Percentiles rank a stretch among this genome's conserved stretches.
Conservation (phyloP, 352 stramenopile genomes). For the Phytophthora rubi region DNA sequence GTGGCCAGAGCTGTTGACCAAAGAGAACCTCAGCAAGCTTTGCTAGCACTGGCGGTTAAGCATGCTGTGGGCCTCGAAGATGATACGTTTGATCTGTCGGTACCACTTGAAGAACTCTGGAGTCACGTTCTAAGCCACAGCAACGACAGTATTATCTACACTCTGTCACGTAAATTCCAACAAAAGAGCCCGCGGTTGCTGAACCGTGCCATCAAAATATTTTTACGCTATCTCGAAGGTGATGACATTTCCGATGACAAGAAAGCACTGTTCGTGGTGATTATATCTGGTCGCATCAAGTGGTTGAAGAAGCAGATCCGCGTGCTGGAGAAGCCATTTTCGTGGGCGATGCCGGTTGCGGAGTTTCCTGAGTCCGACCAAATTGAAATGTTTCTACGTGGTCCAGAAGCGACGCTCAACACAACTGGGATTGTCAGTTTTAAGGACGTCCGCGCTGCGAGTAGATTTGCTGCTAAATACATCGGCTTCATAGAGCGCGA, state of each 20-base stretch:
- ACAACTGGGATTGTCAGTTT: slow-evolving; percentile 7
- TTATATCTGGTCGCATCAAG: slow-evolving; percentile 4
- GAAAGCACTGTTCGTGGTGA: neutral
- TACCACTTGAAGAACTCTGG: neutral
- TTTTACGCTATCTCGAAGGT: neutral
- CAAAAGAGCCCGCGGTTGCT: neutral
- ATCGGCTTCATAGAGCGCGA: neutral
- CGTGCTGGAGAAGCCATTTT: slow-evolving; percentile 21
- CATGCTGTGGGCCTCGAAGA: neutral
- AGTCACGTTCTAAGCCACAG: neutral
- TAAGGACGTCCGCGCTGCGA: neutral
- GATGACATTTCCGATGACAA: neutral
- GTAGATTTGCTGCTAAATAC: neutral
- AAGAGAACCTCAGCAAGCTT: neutral
- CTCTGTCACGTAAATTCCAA: neutral
- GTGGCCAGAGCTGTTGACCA: neutral
- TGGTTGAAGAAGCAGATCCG: slow-evolving; percentile 22
- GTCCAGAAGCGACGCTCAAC: neutral
- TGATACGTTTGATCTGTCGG: neutral
- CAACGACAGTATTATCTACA: neutral
- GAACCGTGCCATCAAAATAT: neutral
- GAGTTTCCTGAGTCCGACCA: slow-evolving; percentile 2
- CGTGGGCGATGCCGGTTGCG: slow-evolving; percentile 25
- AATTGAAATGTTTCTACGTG: slow-evolving; percentile 18
- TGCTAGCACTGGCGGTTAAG: neutral